Conservation (phyloP, 2,329 filamentous ascomycete genomes). For the Leptoxyphium fumago region DNA sequence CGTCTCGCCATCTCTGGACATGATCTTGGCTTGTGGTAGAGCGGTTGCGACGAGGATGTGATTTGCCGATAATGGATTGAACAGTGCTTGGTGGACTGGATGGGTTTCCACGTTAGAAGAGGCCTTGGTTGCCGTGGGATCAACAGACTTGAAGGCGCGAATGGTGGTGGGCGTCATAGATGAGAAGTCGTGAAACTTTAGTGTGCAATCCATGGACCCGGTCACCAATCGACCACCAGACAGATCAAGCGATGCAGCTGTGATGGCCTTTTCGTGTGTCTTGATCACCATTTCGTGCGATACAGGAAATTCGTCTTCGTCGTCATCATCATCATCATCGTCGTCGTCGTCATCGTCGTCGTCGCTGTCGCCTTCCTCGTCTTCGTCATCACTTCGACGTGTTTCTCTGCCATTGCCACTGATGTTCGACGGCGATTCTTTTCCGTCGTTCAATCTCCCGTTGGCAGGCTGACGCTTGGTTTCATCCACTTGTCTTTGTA, state of each 20-base stretch:
- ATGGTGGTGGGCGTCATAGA: constrained; percentile 92
- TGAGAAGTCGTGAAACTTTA: constrained; percentile 90
- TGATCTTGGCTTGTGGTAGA: constrained; percentile 76
- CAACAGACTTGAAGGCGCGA: constrained; percentile 81
- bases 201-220: constrained; percentile 77
- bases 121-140: constrained; percentile 63
- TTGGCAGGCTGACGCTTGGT: constrained; percentile 46
- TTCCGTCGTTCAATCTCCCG: constrained; percentile 13
- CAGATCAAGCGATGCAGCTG: constrained; percentile 69
- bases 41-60: constrained; percentile 78
- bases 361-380: constrained; percentile 35
- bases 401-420: constrained; percentile 23
- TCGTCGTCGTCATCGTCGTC: constrained; percentile 36
- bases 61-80: constrained; percentile 67
- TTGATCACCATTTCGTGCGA: constrained; percentile 88
- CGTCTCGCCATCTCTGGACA: constrained; percentile 77
- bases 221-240: constrained; percentile 74
- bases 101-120: constrained; percentile 66
- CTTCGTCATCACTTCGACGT: constrained; percentile 23
- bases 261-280: constrained; percentile 79
- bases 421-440: constrained; percentile 3
- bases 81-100: constrained; percentile 71
- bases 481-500: constrained; percentile 66
- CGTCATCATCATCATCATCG: constrained; percentile 48
- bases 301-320: constrained; percentile 78